Conservation (phyloP, 768 basidiomycete species). For the Suillus variegatus region DNA sequence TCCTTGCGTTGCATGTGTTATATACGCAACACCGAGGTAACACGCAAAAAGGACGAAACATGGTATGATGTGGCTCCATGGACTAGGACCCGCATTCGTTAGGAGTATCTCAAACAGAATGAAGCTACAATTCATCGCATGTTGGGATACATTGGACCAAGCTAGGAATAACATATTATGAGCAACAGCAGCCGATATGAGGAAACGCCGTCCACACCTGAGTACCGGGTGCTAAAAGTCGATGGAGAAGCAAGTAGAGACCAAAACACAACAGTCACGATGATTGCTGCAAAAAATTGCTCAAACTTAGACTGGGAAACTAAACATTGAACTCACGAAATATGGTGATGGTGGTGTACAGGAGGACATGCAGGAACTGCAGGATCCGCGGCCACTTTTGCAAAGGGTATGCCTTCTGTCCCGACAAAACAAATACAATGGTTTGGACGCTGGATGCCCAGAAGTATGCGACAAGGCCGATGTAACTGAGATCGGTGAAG, state of each 20-base stretch:
- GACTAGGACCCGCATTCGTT: conserved; percentile 51
- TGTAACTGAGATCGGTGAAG: conserved; percentile 65
- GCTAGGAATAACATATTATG: conserved; percentile 33
- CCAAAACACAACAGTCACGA: conserved; percentile 71
- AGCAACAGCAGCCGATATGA: conserved; percentile 6
- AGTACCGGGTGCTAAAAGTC: conserved; percentile 42
- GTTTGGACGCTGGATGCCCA: conserved; percentile 61
- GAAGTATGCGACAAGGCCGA: conserved; percentile 64
- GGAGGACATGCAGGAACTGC: conserved; percentile 57
- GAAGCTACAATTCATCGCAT: conserved; percentile 59
- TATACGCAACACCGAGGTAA: conserved; percentile 71
- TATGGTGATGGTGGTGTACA: conserved; percentile 51
- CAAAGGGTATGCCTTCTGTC: conserved; percentile 48
- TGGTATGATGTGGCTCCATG: conserved; percentile 52
- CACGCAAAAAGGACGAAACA: conserved; percentile 49
- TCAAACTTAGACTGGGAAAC: background rate
- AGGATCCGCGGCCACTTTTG: conserved; percentile 58
- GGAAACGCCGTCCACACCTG: conserved; percentile 32
- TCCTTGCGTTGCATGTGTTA: conserved; percentile 59
- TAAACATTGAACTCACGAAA: conserved; percentile 49
- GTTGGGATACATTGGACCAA: conserved; percentile 61
- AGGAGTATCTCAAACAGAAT: conserved; percentile 58
- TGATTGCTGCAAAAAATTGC: conserved; percentile 44
- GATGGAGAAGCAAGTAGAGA: conserved; percentile 44
- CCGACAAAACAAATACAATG: conserved; percentile 37